phyloP scores from a whole-genome alignment of 2,329 filamentous ascomycete species.

The Sporothrix inflata region DNA sequence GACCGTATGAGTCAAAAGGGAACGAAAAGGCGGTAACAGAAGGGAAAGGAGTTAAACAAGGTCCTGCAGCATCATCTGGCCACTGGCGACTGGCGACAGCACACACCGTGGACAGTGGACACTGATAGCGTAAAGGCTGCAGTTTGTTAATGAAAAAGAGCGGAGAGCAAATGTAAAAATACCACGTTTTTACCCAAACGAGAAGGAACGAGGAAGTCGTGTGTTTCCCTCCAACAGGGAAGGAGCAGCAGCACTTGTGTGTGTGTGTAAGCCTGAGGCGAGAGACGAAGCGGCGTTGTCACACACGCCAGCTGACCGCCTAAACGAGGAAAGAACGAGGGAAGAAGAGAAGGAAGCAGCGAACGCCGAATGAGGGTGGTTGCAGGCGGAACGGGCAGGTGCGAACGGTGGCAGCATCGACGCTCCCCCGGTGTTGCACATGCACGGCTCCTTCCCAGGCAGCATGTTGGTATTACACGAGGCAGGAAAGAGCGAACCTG shows the following conservation, averaged over 20 bases:
- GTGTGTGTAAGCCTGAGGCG: not conserved
- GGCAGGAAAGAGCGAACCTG: not conserved
- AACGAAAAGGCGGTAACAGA: not conserved
- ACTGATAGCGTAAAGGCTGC: not conserved
- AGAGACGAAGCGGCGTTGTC: not conserved
- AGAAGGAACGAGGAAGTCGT: not conserved
- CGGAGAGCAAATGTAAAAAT: constrained; percentile 9
- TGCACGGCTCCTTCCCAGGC: constrained; percentile 16
- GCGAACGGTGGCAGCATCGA: constrained; percentile 3
- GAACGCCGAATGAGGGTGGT: not conserved
- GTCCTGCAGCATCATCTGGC: not conserved
- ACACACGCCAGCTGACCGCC: constrained; percentile 3
- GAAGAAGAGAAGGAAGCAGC: not conserved
- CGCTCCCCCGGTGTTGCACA: not conserved
- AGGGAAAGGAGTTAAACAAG: not conserved
- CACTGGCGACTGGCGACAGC: not conserved
- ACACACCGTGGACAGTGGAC: not conserved
- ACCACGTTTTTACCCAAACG: constrained; percentile 6
- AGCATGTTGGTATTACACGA: not conserved
- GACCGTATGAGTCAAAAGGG: not conserved
- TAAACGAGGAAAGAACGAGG: not conserved
- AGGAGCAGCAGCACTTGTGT: not conserved
- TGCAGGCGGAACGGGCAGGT: constrained; percentile 12
- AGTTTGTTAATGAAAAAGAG: constrained; percentile 2
- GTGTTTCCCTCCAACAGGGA: not conserved